A percentile compares a stretch with the other conserved stretches of the same genome.
Evolutionary conservation across 1,284 basidiomycete genomes (phyloP).

Genomic region (Schizophyllum commune): DNA sequence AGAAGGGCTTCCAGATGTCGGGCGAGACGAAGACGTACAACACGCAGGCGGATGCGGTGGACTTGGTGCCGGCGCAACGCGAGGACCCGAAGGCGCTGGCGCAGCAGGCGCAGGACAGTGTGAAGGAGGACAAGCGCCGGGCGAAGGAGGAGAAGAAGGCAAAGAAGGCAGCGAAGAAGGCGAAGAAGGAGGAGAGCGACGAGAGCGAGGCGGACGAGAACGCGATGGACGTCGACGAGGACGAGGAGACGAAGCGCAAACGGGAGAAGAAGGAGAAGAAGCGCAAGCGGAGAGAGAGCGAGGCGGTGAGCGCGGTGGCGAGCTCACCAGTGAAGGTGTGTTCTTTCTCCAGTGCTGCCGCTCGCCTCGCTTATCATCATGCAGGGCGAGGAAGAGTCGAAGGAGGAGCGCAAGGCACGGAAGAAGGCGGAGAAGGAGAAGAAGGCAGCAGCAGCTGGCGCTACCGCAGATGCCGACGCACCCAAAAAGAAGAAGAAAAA

Average conservation of each 20-base stretch:
- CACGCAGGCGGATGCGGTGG: constrained; percentile 69
- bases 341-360: constrained; percentile 7
- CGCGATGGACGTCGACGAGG: constrained; percentile 41
- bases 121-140: constrained; percentile 72
- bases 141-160: constrained; percentile 74
- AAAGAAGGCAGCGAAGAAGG: constrained; percentile 61
- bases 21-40: constrained; percentile 80
- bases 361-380: constrained; percentile 10
- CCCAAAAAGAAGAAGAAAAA: constrained; percentile 72
- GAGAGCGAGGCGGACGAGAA: constrained; percentile 34
- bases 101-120: constrained; percentile 57
- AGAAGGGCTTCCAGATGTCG: constrained; percentile 72
- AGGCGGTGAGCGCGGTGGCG: constrained; percentile 28
- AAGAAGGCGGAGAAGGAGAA: constrained; percentile 72
- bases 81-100: constrained; percentile 59
- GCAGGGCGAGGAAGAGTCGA: constrained; percentile 18
- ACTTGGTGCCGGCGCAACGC: constrained; percentile 78
- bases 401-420: constrained; percentile 62
- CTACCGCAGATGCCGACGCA: constrained; percentile 37
- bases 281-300: constrained; percentile 64
- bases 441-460: constrained; percentile 38
- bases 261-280: constrained; percentile 59
- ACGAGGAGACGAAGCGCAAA: constrained; percentile 41
- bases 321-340: constrained; percentile 28
- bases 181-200: constrained; percentile 27